Percentiles rank a stretch among this genome's conserved stretches.
These are phyloP conservation scores for Colletotrichum camelliae DNA, from an alignment of 2,329 filamentous ascomycete species.

Conservation along the genomic window DNA sequence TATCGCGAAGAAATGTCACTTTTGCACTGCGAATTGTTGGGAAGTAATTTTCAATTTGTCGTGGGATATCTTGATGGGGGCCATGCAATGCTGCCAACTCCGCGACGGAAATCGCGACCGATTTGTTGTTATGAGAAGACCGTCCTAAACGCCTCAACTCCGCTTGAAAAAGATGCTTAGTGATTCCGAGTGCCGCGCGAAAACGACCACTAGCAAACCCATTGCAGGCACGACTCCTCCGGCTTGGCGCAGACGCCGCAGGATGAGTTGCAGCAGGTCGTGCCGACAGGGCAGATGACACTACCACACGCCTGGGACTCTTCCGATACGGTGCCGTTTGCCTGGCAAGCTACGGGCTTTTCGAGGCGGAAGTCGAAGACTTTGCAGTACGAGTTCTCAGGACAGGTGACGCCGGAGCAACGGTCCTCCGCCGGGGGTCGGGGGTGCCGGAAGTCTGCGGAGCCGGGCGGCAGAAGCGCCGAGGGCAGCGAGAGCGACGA, in stretches of 20 bases:
- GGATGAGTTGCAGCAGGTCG: slow-evolving; percentile 24
- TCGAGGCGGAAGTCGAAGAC: slow-evolving; percentile 7
- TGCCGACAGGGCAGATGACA: slow-evolving; percentile 21
- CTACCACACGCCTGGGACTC: neutral
- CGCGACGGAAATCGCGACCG: neutral
- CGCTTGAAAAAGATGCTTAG: neutral
- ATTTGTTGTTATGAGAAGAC: neutral
- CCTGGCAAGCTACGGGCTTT: slow-evolving; percentile 1
- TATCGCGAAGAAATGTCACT: neutral
- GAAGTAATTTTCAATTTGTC: neutral
- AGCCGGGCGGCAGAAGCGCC: neutral
- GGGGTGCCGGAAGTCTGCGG: neutral
- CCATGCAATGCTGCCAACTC: neutral
- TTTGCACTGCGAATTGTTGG: neutral
- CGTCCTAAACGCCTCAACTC: neutral
- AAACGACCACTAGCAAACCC: slow-evolving; percentile 5
- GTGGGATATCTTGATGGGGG: neutral
- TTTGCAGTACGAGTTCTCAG: slow-evolving; percentile 7
- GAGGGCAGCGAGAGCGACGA: neutral
- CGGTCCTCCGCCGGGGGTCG: neutral
- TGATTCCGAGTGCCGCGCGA: neutral
- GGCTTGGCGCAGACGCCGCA: slow-evolving; percentile 23
- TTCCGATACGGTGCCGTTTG: slow-evolving; percentile 2
- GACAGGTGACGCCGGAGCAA: slow-evolving; percentile 9
- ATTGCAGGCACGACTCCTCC: slow-evolving; percentile 10